Evolutionary conservation across 1,284 basidiomycete species (phyloP).

Genomic region (Ustilago hordei): DNA sequence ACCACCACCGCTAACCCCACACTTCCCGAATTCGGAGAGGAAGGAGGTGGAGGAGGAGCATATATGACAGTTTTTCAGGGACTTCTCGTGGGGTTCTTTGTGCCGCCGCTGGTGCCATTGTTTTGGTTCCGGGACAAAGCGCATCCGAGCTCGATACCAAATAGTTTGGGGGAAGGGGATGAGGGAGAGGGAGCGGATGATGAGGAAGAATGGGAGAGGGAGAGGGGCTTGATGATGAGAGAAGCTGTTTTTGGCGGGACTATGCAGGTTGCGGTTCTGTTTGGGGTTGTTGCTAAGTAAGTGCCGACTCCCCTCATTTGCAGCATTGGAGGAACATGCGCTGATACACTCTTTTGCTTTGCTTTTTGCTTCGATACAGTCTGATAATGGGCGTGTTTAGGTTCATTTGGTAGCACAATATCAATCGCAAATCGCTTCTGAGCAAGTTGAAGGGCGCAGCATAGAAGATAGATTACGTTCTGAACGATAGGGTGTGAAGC

Average conservation of each 20-base stretch:
- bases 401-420: slow-evolving; percentile 36
- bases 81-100: slow-evolving; percentile 43
- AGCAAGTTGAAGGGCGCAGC: not conserved
- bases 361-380: not conserved
- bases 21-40: slow-evolving; percentile 5
- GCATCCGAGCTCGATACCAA: slow-evolving; percentile 25
- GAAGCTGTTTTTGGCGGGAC: slow-evolving; percentile 33
- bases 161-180: not conserved
- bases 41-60: not conserved
- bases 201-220: slow-evolving; percentile 23
- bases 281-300: slow-evolving; percentile 41
- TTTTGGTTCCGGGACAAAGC: slow-evolving; percentile 42
- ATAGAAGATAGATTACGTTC: not conserved
- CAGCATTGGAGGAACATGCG: not conserved
- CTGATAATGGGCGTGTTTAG: slow-evolving; percentile 40
- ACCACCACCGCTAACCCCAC: not conserved
- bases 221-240: slow-evolving; percentile 5
- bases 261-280: slow-evolving; percentile 47
- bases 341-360: not conserved
- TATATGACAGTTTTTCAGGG: slow-evolving; percentile 40
- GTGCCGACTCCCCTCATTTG: not conserved
- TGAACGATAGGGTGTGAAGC: not conserved
- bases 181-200: slow-evolving; percentile 16
- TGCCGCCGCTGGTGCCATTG: slow-evolving; percentile 29
- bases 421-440: not conserved